These are phyloP conservation scores for Chlorella ohadii DNA, from an alignment of 139 green algal species.

Conservation along the genomic window DNA sequence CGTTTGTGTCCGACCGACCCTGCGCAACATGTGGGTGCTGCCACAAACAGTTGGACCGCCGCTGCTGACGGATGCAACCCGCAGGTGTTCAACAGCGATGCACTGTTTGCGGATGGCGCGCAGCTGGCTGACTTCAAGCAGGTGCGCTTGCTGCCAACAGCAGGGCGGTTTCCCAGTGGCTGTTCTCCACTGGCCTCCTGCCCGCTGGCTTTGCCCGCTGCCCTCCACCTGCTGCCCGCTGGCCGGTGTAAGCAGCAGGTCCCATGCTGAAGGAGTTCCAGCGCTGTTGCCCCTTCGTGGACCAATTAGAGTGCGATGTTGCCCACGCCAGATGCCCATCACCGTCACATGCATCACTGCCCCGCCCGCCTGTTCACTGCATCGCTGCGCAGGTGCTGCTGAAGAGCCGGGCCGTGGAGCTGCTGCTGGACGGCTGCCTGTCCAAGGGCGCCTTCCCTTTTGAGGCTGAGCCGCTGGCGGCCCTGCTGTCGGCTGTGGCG, in stretches of 20 bases:
- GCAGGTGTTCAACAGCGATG: constrained; percentile 14
- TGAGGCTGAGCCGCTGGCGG: not conserved
- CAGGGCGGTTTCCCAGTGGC: no score
- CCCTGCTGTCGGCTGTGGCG: constrained; percentile 20
- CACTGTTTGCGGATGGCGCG: constrained; percentile 1
- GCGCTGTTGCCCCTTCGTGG: no score
- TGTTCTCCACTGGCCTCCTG: no score
- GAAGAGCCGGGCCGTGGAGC: constrained; percentile 9
- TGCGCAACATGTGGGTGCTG: not conserved
- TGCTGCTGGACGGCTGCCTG: constrained; percentile 16
- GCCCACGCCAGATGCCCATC: no score
- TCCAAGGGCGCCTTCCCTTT: not conserved
- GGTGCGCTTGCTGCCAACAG: not conserved
- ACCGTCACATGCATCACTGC: not conserved
- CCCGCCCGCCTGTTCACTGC: not conserved
- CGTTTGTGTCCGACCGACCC: no score
- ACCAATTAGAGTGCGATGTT: no score
- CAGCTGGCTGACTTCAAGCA: constrained; percentile 28
- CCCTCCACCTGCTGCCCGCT: not conserved
- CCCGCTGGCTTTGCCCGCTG: no score
- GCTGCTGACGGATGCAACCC: no score
- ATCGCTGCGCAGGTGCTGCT: constrained; percentile 13
- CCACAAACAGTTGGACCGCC: no score
- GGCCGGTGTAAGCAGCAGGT: not conserved
- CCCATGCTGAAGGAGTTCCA: not conserved